Evolutionary conservation across 495 filamentous ascomycete genomes (phyloP).

Genomic region (Daldinia concentrica): DNA sequence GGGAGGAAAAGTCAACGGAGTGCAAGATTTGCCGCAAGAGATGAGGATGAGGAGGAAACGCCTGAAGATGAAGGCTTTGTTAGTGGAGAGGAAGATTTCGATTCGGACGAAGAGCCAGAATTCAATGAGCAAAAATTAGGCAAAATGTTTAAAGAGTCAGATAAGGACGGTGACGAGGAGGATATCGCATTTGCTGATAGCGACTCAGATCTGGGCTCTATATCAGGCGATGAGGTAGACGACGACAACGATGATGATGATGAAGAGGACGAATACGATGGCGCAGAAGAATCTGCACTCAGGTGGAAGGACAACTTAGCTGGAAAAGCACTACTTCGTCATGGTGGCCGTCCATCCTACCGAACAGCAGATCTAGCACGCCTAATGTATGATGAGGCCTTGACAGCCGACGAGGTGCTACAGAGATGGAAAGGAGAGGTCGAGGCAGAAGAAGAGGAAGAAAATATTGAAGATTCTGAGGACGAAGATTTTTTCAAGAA

Average conservation of each 20-base stretch:
- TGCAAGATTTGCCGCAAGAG: slow-evolving; percentile 69
- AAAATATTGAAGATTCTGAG: slow-evolving; percentile 71
- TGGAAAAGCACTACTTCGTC: slow-evolving; percentile 75
- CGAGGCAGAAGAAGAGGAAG: slow-evolving; percentile 58
- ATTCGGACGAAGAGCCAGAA: slow-evolving; percentile 64
- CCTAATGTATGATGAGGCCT: slow-evolving; percentile 85
- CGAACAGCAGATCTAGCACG: slow-evolving; percentile 81
- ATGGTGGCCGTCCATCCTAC: slow-evolving; percentile 72
- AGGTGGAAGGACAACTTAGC: slow-evolving; percentile 89
- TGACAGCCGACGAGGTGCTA: slow-evolving; percentile 79
- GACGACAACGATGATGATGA: slow-evolving; percentile 59
- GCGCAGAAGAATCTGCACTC: slow-evolving; percentile 71
- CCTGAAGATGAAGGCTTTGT: slow-evolving; percentile 68
- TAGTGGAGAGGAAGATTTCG: slow-evolving; percentile 68
- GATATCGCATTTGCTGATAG: slow-evolving; percentile 91
- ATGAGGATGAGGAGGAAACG: slow-evolving; percentile 63
- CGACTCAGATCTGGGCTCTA: slow-evolving; percentile 92
- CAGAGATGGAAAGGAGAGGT: slow-evolving; percentile 83
- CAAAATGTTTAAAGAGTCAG: slow-evolving; percentile 59
- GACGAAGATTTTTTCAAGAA: slow-evolving; percentile 84
- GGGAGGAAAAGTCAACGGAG: slow-evolving; percentile 77
- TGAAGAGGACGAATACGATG: slow-evolving; percentile 63
- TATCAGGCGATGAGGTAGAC: slow-evolving; percentile 76
- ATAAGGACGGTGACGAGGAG: slow-evolving; percentile 58
- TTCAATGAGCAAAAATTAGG: slow-evolving; percentile 66